A percentile compares a stretch with the other conserved stretches of the same genome.
These are phyloP conservation scores for Dendrobium huoshanense DNA, from an alignment of 106 monocot genomes.

Conservation along the genomic window DNA sequence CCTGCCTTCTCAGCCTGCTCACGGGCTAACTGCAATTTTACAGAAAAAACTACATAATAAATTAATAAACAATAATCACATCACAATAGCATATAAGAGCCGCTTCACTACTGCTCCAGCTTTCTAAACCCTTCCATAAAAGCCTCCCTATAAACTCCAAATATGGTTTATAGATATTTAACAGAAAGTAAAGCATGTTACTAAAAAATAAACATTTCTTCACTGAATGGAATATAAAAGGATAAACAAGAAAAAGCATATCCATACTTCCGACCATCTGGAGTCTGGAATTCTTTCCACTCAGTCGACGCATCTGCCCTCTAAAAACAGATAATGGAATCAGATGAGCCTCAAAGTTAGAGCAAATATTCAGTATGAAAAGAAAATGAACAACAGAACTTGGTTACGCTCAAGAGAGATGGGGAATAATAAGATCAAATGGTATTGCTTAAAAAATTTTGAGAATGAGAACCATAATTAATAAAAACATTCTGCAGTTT, in stretches of 20 bases:
- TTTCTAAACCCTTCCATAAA: too few species aligned
- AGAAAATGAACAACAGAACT: not conserved
- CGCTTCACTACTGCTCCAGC: too few species aligned
- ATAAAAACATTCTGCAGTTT: not conserved
- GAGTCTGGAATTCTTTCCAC: conserved; percentile 94
- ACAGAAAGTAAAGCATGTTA: too few species aligned
- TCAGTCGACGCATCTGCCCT: conserved; percentile 96
- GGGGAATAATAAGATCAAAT: not conserved
- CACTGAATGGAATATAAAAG: too few species aligned
- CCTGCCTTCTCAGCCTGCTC: too few species aligned
- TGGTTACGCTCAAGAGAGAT: not conserved
- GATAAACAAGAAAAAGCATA: not conserved
- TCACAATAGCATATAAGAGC: too few species aligned
- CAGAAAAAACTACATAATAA: too few species aligned
- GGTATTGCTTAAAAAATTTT: not conserved
- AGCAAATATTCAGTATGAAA: not conserved
- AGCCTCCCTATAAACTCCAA: too few species aligned
- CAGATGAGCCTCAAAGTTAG: conserved; percentile 7
- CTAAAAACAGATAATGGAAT: conserved; percentile 31
- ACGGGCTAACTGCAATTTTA: too few species aligned
- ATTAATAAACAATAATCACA: too few species aligned
- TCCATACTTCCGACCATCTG: conserved; percentile 85
- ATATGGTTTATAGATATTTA: too few species aligned
- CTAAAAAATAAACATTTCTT: too few species aligned
- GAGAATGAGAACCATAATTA: not conserved